Evolutionary conservation across 2,329 filamentous ascomycete genomes (phyloP), one percentile per base, ranked within the genome.

Genomic region (Ophiostoma sp.): DNA sequence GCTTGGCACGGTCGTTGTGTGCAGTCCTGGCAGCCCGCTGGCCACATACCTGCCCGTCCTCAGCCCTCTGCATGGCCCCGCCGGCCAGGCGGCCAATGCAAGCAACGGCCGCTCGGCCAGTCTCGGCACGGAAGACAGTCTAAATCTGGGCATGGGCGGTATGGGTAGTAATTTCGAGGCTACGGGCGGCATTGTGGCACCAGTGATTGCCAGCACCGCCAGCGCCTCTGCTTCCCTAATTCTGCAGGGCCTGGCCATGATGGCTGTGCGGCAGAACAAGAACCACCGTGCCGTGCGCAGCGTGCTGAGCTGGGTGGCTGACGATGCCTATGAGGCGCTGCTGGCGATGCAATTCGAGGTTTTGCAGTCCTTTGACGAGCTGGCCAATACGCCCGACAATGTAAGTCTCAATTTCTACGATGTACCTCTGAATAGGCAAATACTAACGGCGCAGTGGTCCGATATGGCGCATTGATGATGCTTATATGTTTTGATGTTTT

Each of bases 191-290:
- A 92, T 96, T 65, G 88, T 93, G 17, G 92, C 90, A 31, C 92
- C 92, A 0, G 87, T 95, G 10, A 90, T 96, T 13, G 90, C 95
- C 27, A 6, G 27, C 33, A 27, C 62, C 20, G 23, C 52, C n/a
- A 44, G 86, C 1, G 84, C 87, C 1, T 90, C 92, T 76, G 87
- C 89, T 36, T 89, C 85, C 0, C 95, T 72, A 15, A 84, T 94
- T 71, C 76, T 87, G 17, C 92, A 96, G 79, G 92, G 92, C 0
- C 80, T 96, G 73, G 90, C 92, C 17, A 80, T 96, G 72, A 87
- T 96, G 80, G 92, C 91, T 0, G 88, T 95, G 75, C 86, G 91
- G 71, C 92, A 95, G 79, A 91, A 93, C 78, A 94, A 94, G 79
- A 86, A 86, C 74, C 87, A 94, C 77, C 91, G 90, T 72, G 89